Base-by-base conservation (phyloP, 108 stramenopile genomes). In the Cylindrotheca closterium region DNA sequence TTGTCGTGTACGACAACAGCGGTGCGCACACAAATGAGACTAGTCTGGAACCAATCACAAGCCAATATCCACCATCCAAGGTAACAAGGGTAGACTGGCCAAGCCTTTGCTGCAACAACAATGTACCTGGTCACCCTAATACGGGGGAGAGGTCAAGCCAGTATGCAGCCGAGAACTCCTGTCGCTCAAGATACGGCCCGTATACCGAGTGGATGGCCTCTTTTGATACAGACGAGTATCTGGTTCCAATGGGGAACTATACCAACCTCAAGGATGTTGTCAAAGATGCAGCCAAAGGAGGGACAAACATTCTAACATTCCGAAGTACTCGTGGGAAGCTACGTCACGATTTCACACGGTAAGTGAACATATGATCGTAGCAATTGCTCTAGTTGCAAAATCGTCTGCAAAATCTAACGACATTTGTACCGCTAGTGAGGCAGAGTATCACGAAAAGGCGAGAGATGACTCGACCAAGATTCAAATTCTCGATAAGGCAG, bases 1-100 rank as follows among this genome's bases (percentile, higher is more conserved):
- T 91, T 25, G 81, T 81, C 65, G 61, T 91, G 1, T 91, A 81
- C 55, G 89, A 91, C 58, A 91, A 91, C 56, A 75, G 80, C 32
- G 73, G 59, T 0, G 69, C 86, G 47, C 59, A 58, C 47, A 48
- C 64, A 21, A 63, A 73, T 67, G 65, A 60, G 21, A 68, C 77
- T 4, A 17, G 46, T 83, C 3, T 64, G 49, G 12, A 30, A 31
- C 17, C 30, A 12, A 57, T 83, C 12, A 60, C 60, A 24, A 53
- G 71, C 37, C 18, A 48, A 28, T 75, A 58, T 63, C 51, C 64
- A 4, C 47, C 65, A 0, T 21, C n/a, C 18, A 34, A 63, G 30
- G 78, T 87, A 0, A 78, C 83, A 19, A 51, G 74, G 31, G 78
- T 88, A 26, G 74, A 80, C 10, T 88, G 87, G 87, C 82, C 81